Evolutionary conservation across 108 stramenopile species (phyloP), one percentile per base, ranked within the genome.

Genomic region (Stephanodiscus triporus): DNA sequence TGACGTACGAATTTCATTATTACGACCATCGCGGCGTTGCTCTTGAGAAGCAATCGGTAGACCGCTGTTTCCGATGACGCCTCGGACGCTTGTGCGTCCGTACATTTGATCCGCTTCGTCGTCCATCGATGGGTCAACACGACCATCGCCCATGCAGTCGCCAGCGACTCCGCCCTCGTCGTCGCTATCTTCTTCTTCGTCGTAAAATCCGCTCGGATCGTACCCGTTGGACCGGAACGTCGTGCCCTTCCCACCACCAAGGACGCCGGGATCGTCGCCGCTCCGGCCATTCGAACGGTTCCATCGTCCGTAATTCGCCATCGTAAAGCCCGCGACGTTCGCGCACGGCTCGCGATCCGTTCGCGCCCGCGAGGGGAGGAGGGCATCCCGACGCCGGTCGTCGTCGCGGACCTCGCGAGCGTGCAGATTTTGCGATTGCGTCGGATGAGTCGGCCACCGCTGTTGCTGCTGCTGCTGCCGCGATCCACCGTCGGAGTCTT

Each of bases 191-290:
- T 73, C 72, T 32, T 79, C 72, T 24, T 68, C 66, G 30, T 65
- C 70, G 45, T 84, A 76, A 29, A 76, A 76, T 32, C 59, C 66
- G 61, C 75, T 76, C 11, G 50, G 29, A 68, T 72, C 66, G 24
- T 63, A 29, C 36, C n/a, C 36, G 48, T 63, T 61, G 19, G 71
- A 30, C 48, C 34, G n/a, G 13, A 60, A 48, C 1, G 30, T 57
- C 14, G 27, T 14, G 53, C 23, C 26, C 53, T 27, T 14, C 24
- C 11, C 16, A 0, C 26, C 13, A 24, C 4, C 19, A 55, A 4
- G 13, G 13, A 24, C 24, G 24, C 5, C 29, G 24, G 9, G 10
- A 40, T 40, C 11, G 40, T 11, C 40, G 40, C 14, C 14, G 14
- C 16, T 16, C 43, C 43, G 43, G 14, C 2, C 14, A 16, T 45